Percentiles rank a stretch among this genome's conserved stretches.
phyloP scores from a whole-genome alignment of 75 land plant species.

The Larix kaempferi region DNA sequence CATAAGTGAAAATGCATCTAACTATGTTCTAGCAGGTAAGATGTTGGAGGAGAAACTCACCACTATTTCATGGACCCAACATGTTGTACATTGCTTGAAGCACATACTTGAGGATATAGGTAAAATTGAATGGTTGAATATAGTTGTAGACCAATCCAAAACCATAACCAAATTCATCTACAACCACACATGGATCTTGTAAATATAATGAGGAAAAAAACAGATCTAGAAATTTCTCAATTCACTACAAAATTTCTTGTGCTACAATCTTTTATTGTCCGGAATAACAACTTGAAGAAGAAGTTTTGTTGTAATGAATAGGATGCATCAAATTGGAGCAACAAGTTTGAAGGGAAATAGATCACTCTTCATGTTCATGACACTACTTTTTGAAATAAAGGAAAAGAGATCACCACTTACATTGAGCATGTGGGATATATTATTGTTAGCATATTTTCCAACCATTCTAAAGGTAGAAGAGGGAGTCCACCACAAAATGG shows the following conservation, averaged over 20 bases:
- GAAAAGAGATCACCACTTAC: neutral
- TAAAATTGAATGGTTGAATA: conserved; percentile 25
- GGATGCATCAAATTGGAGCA: conserved; percentile 17
- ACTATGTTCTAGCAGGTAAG: conserved; percentile 23
- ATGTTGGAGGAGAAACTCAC: conserved; percentile 24
- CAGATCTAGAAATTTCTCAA: conserved; percentile 20
- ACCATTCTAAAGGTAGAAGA: no score
- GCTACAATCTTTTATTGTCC: conserved; percentile 17
- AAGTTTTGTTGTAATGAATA: conserved; percentile 30
- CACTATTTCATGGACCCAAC: conserved; percentile 37
- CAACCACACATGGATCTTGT: conserved; percentile 19
- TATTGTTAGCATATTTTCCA: no score
- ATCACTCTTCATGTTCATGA: conserved; percentile 21
- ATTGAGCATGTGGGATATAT: no score
- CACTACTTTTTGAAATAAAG: neutral
- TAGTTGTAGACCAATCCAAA: conserved; percentile 31
- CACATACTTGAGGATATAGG: conserved; percentile 40
- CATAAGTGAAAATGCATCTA: conserved; percentile 19
- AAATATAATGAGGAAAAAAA: conserved; percentile 34
- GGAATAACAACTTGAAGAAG: conserved; percentile 28
- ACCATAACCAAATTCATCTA: conserved; percentile 23
- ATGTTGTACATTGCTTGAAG: conserved; percentile 36
- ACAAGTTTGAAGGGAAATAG: conserved; percentile 22
- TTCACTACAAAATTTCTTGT: conserved; percentile 29
- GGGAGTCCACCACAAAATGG: no score